Evolutionary conservation across 305 asterid genomes (phyloP).

Genomic region (Fraxinus platypoda): DNA sequence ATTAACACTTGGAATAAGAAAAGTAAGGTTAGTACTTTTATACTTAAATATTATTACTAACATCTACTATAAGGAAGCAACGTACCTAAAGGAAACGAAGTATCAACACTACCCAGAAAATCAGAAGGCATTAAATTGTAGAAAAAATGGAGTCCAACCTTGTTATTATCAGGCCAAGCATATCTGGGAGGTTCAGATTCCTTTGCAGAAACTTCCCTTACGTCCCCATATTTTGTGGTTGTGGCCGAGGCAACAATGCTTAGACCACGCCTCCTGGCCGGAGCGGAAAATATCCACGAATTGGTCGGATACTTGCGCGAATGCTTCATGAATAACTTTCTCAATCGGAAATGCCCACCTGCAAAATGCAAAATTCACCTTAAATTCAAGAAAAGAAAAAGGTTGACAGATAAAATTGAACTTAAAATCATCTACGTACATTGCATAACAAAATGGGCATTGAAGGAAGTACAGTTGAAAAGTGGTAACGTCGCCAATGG

Average conservation of each 20-base stretch:
- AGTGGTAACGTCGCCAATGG: constrained; percentile 24
- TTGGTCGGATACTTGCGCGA: constrained; percentile 19
- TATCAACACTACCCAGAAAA: not conserved
- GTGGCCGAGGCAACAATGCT: constrained; percentile 33
- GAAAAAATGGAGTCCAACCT: constrained; percentile 26
- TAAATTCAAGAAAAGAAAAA: not conserved
- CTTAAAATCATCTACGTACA: not conserved
- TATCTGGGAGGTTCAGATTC: constrained; percentile 39
- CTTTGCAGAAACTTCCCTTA: constrained; percentile 29
- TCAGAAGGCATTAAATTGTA: not conserved
- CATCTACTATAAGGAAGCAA: not conserved
- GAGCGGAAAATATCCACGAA: constrained; percentile 26
- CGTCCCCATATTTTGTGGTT: constrained; percentile 28
- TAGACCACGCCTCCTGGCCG: constrained; percentile 25
- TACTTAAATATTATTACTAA: too few species aligned
- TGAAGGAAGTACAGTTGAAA: constrained; percentile 29
- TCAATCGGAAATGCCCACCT: constrained; percentile 32
- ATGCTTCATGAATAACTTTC: constrained; percentile 18
- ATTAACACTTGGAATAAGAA: too few species aligned
- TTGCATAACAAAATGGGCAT: not conserved
- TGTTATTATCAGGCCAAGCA: constrained; percentile 53
- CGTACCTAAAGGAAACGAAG: not conserved
- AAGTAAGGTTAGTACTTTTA: too few species aligned
- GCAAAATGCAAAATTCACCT: constrained; percentile 18
- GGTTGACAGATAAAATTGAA: not conserved